Base-by-base conservation (phyloP, 2,329 filamentous ascomycete species). In the Pseudocercospora fuligena region DNA sequence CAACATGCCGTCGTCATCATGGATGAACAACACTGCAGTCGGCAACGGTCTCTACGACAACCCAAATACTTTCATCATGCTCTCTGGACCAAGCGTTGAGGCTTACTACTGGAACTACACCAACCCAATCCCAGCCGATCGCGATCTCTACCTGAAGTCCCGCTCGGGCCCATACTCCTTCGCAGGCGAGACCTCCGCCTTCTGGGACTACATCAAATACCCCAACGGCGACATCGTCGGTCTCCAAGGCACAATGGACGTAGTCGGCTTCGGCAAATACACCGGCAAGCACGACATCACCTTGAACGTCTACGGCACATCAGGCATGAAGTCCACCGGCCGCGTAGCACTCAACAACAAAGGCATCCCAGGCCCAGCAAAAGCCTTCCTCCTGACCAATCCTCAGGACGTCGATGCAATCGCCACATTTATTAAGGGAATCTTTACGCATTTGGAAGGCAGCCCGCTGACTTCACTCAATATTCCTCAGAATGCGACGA, bases 251-350 rank as follows among this genome's bases (percentile, higher is more conserved):
- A 87, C 85, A 0, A 82, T 87, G 63, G 83, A 83, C 74, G 81
- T 82, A 0, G 76, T 82, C 0, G 85, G 85, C 2, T 81, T 77
- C 47, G 73, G 75, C 1, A 81, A 85, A 73, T 84, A 82, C 43
- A 85, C 83, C 9, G 82, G 81, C 75, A 81, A 81, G 60, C 78
- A 83, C 65, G 85, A 83, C 66, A 83, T 87, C 60, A 87, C 85
- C 0, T 78, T 87, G 21, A 87, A 87, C 73, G 75, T 87, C 4
- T 87, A 87, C 76, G 85, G 85, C 8, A 87, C 85, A 0, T 86
- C 84, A 0, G 85, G 85, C 0, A 78, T 87, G 23, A 79, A 80
- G 5, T 87, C 85, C 2, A 74, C 79, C 0, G 84, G 85, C 1
- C 77, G 78, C 64, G 83, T 87, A 40, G 86, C 84, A 0, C 79